These are phyloP conservation scores for Vanilla planifolia DNA, from an alignment of 106 monocot genomes.

Conservation along the genomic window DNA sequence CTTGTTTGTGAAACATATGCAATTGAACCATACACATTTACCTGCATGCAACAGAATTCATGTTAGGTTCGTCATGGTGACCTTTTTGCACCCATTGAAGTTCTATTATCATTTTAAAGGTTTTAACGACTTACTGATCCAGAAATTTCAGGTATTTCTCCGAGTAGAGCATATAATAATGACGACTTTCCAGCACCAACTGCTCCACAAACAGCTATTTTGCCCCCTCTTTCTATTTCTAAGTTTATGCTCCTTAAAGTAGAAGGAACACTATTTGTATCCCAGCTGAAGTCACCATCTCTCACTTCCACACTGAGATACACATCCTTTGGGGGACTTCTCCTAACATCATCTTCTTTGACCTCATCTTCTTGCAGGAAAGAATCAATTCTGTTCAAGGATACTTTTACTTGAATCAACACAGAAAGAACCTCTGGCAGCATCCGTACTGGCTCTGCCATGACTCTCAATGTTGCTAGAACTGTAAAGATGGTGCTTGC, in stretches of 20 bases:
- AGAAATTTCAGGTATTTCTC: slow-evolving; percentile 46
- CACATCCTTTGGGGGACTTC: not conserved
- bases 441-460: slow-evolving; percentile 56
- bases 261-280: slow-evolving; percentile 3
- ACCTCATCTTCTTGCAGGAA: slow-evolving; percentile 70
- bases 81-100: not conserved
- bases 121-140: slow-evolving; percentile 42
- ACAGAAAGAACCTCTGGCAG: slow-evolving; percentile 52
- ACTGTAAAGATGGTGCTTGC: slow-evolving; percentile 64
- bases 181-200: slow-evolving; percentile 77
- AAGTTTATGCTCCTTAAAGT: slow-evolving; percentile 35
- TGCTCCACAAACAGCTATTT: slow-evolving; percentile 54
- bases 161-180: slow-evolving; percentile 50
- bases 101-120: not conserved
- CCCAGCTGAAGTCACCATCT: slow-evolving; percentile 44
- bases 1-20: slow-evolving; percentile 76
- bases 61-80: not conserved
- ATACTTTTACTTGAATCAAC: slow-evolving; percentile 66
- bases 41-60: slow-evolving; percentile 21
- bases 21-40: slow-evolving; percentile 37
- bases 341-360: slow-evolving; percentile 24
- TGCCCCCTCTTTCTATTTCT: slow-evolving; percentile 30
- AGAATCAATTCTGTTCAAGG: slow-evolving; percentile 43
- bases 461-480: slow-evolving; percentile 47
- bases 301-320: slow-evolving; percentile 21